A percentile compares a stretch with the other conserved stretches of the same genome.
Conservation (phyloP, 2,329 filamentous ascomycete species). For the Elsinoe necatrix region DNA sequence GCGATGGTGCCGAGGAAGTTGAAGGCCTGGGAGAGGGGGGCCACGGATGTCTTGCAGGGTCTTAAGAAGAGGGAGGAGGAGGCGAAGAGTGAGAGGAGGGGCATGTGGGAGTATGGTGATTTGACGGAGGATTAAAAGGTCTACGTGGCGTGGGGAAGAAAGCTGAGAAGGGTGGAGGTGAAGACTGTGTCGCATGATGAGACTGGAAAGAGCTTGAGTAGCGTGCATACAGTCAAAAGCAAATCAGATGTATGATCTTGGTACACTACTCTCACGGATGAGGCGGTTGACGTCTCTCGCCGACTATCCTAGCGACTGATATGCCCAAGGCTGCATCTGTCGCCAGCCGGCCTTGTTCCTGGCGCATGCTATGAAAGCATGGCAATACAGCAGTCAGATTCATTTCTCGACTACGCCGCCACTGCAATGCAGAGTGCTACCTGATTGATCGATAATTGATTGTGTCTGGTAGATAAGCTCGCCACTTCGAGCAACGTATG, state of each 20-base stretch:
- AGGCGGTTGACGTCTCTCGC: background rate
- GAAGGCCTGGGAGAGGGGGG: slow-evolving; percentile 79
- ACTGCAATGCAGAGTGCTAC: too few species aligned
- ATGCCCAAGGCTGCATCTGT: too few species aligned
- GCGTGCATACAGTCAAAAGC: slow-evolving; percentile 1
- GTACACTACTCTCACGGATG: background rate
- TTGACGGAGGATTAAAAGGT: slow-evolving; percentile 65
- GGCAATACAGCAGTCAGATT: too few species aligned
- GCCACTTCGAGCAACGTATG: too few species aligned
- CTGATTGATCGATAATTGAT: too few species aligned
- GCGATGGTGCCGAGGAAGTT: slow-evolving; percentile 90
- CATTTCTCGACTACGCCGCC: too few species aligned
- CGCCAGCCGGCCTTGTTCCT: too few species aligned
- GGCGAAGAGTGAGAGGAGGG: slow-evolving; percentile 70
- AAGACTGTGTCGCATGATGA: background rate
- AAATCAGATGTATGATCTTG: background rate
- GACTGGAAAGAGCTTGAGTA: background rate
- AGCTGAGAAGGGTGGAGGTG: background rate
- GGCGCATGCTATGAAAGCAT: too few species aligned
- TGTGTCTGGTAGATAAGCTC: too few species aligned
- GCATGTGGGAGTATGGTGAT: slow-evolving; percentile 99
- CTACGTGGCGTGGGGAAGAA: background rate
- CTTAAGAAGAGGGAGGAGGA: slow-evolving; percentile 65
- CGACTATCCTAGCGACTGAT: too few species aligned
- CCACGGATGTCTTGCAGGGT: slow-evolving; percentile 61